phyloP scores from a whole-genome alignment of 768 basidiomycete genomes.

The Mycena albidolilacea region DNA sequence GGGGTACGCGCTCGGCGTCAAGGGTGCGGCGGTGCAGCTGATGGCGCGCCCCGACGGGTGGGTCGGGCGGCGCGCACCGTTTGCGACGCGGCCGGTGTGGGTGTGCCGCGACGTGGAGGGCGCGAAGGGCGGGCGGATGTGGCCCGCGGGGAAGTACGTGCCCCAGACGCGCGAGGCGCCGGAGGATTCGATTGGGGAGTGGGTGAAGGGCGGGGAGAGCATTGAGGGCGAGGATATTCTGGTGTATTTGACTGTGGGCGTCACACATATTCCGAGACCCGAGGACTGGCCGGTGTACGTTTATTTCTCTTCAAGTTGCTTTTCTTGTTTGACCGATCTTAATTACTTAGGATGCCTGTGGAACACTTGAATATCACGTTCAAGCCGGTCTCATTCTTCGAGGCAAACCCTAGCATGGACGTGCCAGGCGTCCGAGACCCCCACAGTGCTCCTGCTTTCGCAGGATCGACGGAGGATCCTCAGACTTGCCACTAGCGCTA shows the following conservation, averaged over 20 bases:
- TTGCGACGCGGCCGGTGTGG: constrained; percentile 83
- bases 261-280: constrained; percentile 87
- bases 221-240: constrained; percentile 87
- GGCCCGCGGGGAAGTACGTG: constrained; percentile 91
- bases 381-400: constrained; percentile 91
- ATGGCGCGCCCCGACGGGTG: constrained; percentile 77
- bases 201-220: constrained; percentile 75
- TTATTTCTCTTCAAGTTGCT: constrained; percentile 17
- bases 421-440: constrained; percentile 81
- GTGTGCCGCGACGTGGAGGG: constrained; percentile 83
- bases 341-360: constrained; percentile 79
- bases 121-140: constrained; percentile 73
- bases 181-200: constrained; percentile 79
- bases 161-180: constrained; percentile 84
- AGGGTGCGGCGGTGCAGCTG: constrained; percentile 77
- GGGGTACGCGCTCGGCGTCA: constrained; percentile 81
- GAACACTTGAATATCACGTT: constrained; percentile 80
- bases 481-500: constrained; percentile 20
- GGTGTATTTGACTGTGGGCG: constrained; percentile 83
- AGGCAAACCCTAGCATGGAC: constrained; percentile 89
- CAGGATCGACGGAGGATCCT: neutral
- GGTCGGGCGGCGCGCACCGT: constrained; percentile 81
- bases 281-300: constrained; percentile 93
- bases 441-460: constrained; percentile 75
- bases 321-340: constrained; percentile 23